Percentiles rank a stretch among this genome's conserved stretches.
phyloP scores from a whole-genome alignment of 1,139 yeast species.

The Debaryomyces psychrophilus region DNA sequence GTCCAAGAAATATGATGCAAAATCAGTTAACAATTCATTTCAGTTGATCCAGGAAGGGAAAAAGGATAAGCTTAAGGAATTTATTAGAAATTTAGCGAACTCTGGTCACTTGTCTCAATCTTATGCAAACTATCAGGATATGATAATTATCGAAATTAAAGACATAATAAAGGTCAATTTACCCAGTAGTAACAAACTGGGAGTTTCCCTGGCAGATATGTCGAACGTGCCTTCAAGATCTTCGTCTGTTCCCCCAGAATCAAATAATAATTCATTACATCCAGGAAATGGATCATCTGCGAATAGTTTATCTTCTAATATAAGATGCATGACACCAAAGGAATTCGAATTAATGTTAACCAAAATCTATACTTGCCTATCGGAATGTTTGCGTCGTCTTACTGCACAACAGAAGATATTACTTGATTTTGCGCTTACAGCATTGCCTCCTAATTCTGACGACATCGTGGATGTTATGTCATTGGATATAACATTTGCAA shows the following conservation, averaged over 20 bases:
- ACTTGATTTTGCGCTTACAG: slow-evolving; percentile 70
- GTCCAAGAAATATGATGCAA: slow-evolving; percentile 22
- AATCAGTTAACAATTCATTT: slow-evolving; percentile 32
- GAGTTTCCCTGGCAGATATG: slow-evolving; percentile 17
- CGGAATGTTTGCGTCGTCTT: slow-evolving; percentile 74
- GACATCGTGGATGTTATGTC: slow-evolving; percentile 53
- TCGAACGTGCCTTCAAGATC: slow-evolving; percentile 36
- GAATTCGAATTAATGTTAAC: slow-evolving; percentile 77
- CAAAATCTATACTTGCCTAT: slow-evolving; percentile 61
- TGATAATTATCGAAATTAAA: slow-evolving; percentile 69
- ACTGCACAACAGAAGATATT: slow-evolving; percentile 78
- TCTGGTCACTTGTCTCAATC: slow-evolving; percentile 69
- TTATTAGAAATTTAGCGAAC: slow-evolving; percentile 58
- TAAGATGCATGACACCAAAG: slow-evolving; percentile 65
- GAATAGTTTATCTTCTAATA: slow-evolving; percentile 45
- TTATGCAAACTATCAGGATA: slow-evolving; percentile 67
- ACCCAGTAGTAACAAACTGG: slow-evolving; percentile 40
- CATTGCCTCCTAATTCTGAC: slow-evolving; percentile 38
- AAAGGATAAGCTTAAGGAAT: slow-evolving; percentile 44
- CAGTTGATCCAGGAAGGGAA: slow-evolving; percentile 36
- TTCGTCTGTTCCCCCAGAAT: slow-evolving; percentile 33
- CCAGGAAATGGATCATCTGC: slow-evolving; percentile 12
- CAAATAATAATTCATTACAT: slow-evolving; percentile 12
- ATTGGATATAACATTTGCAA: slow-evolving; percentile 64
- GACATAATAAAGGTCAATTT: slow-evolving; percentile 65